These are phyloP conservation scores for Quercus tomentella DNA, from an alignment of 331 rosid species.

Conservation along the genomic window DNA sequence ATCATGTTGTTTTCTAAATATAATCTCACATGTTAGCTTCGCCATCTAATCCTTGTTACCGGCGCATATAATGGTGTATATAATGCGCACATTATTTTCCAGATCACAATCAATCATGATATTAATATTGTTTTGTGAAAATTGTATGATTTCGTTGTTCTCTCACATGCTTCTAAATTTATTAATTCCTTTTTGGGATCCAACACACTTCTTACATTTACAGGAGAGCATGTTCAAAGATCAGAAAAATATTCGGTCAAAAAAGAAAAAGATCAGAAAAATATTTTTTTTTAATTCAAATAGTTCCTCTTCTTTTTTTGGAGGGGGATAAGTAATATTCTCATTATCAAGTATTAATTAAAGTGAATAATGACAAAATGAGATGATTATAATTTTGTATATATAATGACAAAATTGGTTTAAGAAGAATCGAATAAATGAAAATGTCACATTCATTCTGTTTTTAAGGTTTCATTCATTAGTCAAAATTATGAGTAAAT, in stretches of 20 bases:
- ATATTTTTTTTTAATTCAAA: no score
- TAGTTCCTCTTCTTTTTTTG: not conserved
- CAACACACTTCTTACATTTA: conserved; percentile 21
- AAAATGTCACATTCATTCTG: not conserved
- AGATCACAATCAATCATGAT: conserved; percentile 9
- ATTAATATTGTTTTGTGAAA: not conserved
- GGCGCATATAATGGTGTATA: conserved; percentile 44
- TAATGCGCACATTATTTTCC: not conserved
- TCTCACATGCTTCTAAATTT: conserved; percentile 27
- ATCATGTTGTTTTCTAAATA: not conserved
- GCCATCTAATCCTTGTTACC: conserved; percentile 40
- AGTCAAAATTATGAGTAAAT: not conserved
- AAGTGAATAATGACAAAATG: not conserved
- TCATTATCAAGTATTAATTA: not conserved
- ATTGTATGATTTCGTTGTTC: conserved; percentile 18
- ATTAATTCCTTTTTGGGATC: conserved; percentile 26
- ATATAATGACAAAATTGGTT: not conserved
- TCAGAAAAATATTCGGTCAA: not conserved
- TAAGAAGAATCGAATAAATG: no score
- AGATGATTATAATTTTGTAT: not conserved
- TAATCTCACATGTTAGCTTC: conserved; percentile 27
- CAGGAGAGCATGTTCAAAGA: conserved; percentile 15
- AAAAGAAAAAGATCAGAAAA: not conserved
- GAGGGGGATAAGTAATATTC: no score
- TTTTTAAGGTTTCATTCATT: not conserved